These are phyloP conservation scores for Chaetomium fimeti DNA, from an alignment of 495 filamentous ascomycete species.

Conservation along the genomic window DNA sequence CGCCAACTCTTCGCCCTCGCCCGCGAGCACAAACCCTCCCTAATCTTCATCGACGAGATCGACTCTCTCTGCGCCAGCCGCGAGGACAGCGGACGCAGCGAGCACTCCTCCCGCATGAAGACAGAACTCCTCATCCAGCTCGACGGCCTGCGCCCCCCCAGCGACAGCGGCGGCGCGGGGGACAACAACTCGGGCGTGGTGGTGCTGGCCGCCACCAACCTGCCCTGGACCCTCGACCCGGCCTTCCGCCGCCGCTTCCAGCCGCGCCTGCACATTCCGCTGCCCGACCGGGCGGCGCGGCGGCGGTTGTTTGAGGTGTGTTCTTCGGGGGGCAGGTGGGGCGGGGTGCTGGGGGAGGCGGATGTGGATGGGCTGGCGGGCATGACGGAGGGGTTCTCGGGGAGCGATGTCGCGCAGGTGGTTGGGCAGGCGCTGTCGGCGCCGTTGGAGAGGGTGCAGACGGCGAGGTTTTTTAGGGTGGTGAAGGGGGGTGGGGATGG, in stretches of 20 bases:
- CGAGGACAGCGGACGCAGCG: conserved; percentile 69
- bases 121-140: conserved; percentile 97
- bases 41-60: conserved; percentile 97
- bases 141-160: conserved; percentile 78
- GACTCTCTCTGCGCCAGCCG: conserved; percentile 91
- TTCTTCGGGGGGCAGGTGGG: conserved; percentile 53
- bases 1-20: conserved; percentile 94
- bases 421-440: conserved; percentile 93
- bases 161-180: conserved; percentile 51
- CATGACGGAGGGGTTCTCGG: conserved; percentile 83
- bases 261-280: conserved; percentile 81
- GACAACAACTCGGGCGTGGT: conserved; percentile 83
- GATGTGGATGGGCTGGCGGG: conserved; percentile 72
- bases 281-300: conserved; percentile 78
- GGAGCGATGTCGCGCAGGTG: conserved; percentile 89
- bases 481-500: conserved; percentile 59
- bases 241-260: conserved; percentile 92
- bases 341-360: conserved; percentile 66
- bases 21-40: conserved; percentile 88
- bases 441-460: conserved; percentile 87
- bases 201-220: conserved; percentile 93
- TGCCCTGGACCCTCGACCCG: conserved; percentile 93
- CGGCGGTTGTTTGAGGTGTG: conserved; percentile 90
- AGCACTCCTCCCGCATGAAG: conserved; percentile 90
- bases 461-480: conserved; percentile 89